These are phyloP conservation scores for Papiliotrema laurentii DNA, from an alignment of 1,284 basidiomycete species.

Conservation along the genomic window DNA sequence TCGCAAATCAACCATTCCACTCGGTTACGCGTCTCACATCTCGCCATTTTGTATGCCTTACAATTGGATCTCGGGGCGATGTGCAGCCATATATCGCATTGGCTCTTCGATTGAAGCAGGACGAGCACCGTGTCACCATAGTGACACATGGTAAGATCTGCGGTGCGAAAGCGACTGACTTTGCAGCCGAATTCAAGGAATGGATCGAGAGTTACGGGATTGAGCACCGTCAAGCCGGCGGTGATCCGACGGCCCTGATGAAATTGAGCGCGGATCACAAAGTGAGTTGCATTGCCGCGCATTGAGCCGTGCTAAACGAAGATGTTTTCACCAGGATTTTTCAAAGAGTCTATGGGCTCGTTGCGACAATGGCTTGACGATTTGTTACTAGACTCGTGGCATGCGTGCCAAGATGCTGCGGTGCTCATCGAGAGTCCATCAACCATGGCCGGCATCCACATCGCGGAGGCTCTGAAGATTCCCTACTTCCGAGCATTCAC, in stretches of 20 bases:
- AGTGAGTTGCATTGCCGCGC: constrained; percentile 33
- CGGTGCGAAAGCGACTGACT: neutral
- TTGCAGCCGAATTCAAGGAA: constrained; percentile 54
- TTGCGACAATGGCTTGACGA: constrained; percentile 75
- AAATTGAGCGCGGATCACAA: constrained; percentile 54
- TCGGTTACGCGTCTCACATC: constrained; percentile 23
- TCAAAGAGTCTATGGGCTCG: constrained; percentile 63
- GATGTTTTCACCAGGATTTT: constrained; percentile 80
- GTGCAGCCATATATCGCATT: constrained; percentile 53
- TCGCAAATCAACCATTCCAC: constrained; percentile 38
- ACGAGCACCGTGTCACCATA: constrained; percentile 56
- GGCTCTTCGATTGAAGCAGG: constrained; percentile 49
- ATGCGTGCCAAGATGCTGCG: constrained; percentile 66
- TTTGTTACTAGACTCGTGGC: constrained; percentile 64
- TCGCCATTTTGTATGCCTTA: constrained; percentile 46
- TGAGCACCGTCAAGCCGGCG: constrained; percentile 65
- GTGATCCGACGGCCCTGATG: constrained; percentile 68
- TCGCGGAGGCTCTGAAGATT: constrained; percentile 68
- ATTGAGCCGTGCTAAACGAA: constrained; percentile 26
- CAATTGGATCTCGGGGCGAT: constrained; percentile 52
- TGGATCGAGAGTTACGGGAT: constrained; percentile 65
- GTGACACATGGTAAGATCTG: constrained; percentile 54
- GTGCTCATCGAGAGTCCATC: constrained; percentile 63
- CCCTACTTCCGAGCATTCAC: constrained; percentile 68
- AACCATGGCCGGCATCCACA: constrained; percentile 74